Percentiles rank a stretch among this genome's conserved stretches.
phyloP scores from a whole-genome alignment of 2,329 filamentous ascomycete species.

The Chaetomiaceae sp. region DNA sequence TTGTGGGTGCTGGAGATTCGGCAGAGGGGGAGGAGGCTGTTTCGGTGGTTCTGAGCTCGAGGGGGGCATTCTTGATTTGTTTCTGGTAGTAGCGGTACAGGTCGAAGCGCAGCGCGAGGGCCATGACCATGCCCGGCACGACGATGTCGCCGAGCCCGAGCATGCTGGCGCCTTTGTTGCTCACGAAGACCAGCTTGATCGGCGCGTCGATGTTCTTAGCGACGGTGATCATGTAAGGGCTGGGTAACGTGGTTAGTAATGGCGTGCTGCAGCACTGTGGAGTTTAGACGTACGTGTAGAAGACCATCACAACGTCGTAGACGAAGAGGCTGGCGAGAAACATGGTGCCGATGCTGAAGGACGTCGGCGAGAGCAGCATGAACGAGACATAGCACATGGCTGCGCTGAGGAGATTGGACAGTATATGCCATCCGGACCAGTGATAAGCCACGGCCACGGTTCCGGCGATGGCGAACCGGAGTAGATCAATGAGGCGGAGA shows the following conservation, averaged over 20 bases:
- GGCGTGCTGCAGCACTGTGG: neutral
- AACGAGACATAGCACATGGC: slow-evolving; percentile 80
- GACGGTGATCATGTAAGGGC: slow-evolving; percentile 78
- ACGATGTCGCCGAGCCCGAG: slow-evolving; percentile 93
- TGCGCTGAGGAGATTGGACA: slow-evolving; percentile 83
- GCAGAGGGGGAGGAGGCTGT: slow-evolving; percentile 27
- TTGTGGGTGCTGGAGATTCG: slow-evolving; percentile 25
- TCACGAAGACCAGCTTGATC: slow-evolving; percentile 77
- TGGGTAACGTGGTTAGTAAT: slow-evolving; percentile 30
- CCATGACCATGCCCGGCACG: slow-evolving; percentile 85
- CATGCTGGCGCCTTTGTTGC: slow-evolving; percentile 66
- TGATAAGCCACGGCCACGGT: slow-evolving; percentile 58
- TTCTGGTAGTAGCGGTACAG: slow-evolving; percentile 74
- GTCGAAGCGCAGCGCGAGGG: slow-evolving; percentile 83
- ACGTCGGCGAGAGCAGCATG: slow-evolving; percentile 80
- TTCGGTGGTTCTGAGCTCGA: slow-evolving; percentile 32
- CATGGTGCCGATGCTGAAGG: slow-evolving; percentile 72
- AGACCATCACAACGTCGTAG: slow-evolving; percentile 92
- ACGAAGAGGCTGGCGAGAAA: slow-evolving; percentile 78
- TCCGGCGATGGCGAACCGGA: slow-evolving; percentile 50
- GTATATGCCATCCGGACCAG: slow-evolving; percentile 48
- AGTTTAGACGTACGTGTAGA: slow-evolving; percentile 60
- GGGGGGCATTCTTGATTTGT: slow-evolving; percentile 48
- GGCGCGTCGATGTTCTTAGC: slow-evolving; percentile 86
- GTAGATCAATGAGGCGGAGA: slow-evolving; percentile 50